phyloP scores from a whole-genome alignment of 768 basidiomycete species.

The Myochromella boudieri region DNA sequence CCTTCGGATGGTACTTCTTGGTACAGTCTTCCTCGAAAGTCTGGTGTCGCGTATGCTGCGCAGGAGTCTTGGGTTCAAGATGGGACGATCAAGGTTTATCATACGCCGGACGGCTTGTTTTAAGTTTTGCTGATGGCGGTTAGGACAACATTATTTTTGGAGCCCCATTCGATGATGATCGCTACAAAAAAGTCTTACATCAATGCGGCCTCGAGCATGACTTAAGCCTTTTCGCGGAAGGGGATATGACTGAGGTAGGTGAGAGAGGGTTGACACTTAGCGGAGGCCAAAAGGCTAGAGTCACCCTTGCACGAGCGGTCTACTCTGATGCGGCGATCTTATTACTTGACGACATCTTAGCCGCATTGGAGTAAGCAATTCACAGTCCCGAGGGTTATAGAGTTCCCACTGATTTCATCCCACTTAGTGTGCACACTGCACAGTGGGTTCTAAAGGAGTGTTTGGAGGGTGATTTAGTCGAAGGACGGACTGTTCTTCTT shows the following conservation, averaged over 20 bases:
- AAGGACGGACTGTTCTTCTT: constrained; percentile 75
- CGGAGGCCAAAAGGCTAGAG: constrained; percentile 49
- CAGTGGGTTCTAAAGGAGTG: constrained; percentile 79
- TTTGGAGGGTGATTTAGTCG: constrained; percentile 74
- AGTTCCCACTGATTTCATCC: neutral
- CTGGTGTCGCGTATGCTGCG: constrained; percentile 74
- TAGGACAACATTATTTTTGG: constrained; percentile 84
- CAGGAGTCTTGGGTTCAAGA: constrained; percentile 87
- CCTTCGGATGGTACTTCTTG: constrained; percentile 51
- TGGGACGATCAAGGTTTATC: constrained; percentile 59
- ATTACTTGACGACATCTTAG: constrained; percentile 70
- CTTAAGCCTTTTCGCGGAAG: constrained; percentile 62
- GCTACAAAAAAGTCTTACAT: constrained; percentile 72
- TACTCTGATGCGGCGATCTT: constrained; percentile 54
- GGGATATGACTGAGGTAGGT: constrained; percentile 70
- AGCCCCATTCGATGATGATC: constrained; percentile 65
- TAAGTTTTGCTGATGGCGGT: neutral
- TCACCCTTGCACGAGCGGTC: constrained; percentile 43
- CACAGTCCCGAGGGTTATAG: neutral
- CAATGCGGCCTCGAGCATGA: constrained; percentile 75
- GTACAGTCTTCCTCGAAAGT: constrained; percentile 65
- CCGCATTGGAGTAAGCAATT: constrained; percentile 49
- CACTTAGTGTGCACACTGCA: constrained; percentile 63
- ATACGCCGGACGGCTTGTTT: neutral
- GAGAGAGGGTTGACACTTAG: constrained; percentile 63